These are phyloP conservation scores for Leccinum uliginosum DNA, from an alignment of 768 basidiomycete species.

Conservation along the genomic window DNA sequence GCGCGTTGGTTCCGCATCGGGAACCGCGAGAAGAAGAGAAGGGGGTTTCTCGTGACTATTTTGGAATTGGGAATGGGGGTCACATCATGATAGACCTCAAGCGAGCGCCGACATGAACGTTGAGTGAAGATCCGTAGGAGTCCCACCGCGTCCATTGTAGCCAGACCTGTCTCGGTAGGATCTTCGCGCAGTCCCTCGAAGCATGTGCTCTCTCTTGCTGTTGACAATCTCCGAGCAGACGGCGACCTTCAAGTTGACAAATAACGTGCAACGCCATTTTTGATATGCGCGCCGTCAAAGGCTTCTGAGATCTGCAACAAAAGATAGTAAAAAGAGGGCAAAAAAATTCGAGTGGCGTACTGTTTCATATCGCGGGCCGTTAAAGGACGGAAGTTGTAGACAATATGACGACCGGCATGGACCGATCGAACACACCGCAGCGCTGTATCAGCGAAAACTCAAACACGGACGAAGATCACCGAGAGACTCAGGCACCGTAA, in stretches of 20 bases:
- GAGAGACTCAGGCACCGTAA: neutral
- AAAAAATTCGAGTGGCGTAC: neutral
- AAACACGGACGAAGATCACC: neutral
- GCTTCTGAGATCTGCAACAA: neutral
- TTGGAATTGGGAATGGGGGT: neutral
- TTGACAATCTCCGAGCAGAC: neutral
- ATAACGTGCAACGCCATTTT: neutral
- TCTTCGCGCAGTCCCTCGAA: neutral
- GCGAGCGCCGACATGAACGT: neutral
- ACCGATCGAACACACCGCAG: neutral
- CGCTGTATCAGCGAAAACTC: neutral
- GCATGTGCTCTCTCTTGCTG: neutral
- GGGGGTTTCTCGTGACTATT: neutral
- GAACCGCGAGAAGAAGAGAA: neutral
- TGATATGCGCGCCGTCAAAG: neutral
- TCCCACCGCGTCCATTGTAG: neutral
- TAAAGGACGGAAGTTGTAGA: neutral
- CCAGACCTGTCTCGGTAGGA: neutral
- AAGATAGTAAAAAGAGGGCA: neutral
- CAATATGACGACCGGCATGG: neutral
- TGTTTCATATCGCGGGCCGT: neutral
- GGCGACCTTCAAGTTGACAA: neutral
- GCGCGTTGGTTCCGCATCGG: neutral
- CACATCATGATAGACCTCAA: neutral
- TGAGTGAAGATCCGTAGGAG: neutral